These are phyloP conservation scores for Stramenopiles sp. DNA, from an alignment of 352 stramenopile genomes.

Conservation along the genomic window DNA sequence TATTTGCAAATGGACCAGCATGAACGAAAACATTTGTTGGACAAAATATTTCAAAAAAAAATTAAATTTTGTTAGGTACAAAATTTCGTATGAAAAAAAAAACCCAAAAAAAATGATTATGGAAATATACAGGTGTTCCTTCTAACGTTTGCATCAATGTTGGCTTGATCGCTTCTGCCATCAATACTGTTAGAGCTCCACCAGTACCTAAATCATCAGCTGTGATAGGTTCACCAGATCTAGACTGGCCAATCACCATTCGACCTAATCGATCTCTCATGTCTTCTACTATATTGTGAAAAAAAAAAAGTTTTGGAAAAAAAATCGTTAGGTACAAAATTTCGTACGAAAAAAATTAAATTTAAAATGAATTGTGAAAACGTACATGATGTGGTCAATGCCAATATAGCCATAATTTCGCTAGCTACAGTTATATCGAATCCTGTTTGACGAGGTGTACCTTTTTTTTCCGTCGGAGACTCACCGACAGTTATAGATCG, in stretches of 20 bases:
- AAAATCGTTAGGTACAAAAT: too few species aligned
- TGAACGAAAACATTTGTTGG: conserved; percentile 97
- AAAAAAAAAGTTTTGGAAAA: too few species aligned
- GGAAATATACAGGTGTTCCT: conserved; percentile 38
- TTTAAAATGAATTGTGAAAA: too few species aligned
- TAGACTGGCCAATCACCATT: conserved; percentile 60
- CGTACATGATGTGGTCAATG: conserved; percentile 61
- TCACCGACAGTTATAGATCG: conserved; percentile 47
- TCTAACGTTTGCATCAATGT: conserved; percentile 93
- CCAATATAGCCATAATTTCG: conserved; percentile 92
- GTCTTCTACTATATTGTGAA: conserved; percentile 33
- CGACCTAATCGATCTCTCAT: conserved; percentile 54
- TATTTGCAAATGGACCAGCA: conserved; percentile 85
- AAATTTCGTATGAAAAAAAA: too few species aligned
- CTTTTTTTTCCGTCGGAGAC: conserved; percentile 43
- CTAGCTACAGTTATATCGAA: conserved; percentile 77
- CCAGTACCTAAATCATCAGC: conserved; percentile 78
- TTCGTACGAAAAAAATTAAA: too few species aligned
- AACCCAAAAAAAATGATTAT: too few species aligned
- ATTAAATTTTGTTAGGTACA: conserved; percentile 11
- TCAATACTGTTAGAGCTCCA: conserved; percentile 72
- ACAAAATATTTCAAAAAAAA: too few species aligned
- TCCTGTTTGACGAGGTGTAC: conserved; percentile 27
- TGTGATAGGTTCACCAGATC: conserved; percentile 43
- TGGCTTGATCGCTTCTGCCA: conserved; percentile 84